These are phyloP conservation scores for Neopestalotiopsis clavispora DNA, from an alignment of 2,329 filamentous ascomycete genomes.

Conservation along the genomic window DNA sequence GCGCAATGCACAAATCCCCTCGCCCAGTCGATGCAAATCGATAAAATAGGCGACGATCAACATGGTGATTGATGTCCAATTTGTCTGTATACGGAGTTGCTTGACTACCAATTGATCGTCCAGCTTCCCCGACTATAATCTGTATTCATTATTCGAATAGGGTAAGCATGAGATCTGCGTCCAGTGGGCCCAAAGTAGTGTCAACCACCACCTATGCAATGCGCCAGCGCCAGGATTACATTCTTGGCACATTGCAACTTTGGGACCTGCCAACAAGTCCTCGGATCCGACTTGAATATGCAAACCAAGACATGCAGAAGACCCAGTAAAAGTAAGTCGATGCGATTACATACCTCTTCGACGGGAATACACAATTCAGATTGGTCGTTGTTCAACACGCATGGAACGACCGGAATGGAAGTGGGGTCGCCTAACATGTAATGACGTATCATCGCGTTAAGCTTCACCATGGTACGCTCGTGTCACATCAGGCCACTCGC, in stretches of 20 bases:
- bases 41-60: too few species aligned
- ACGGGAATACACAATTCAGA: neutral
- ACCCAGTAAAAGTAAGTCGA: neutral
- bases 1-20: too few species aligned
- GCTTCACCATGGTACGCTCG: neutral
- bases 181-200: neutral
- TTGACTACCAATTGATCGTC: neutral
- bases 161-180: neutral
- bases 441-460: constrained; percentile 2
- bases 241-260: neutral
- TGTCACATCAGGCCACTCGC: neutral
- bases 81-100: too few species aligned
- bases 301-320: neutral
- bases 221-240: neutral
- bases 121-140: neutral
- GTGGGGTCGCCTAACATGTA: constrained; percentile 1
- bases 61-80: too few species aligned
- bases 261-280: neutral
- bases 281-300: neutral
- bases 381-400: neutral
- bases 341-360: neutral
- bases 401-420: neutral
- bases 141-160: neutral
- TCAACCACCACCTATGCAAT: neutral
- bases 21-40: too few species aligned